Evolutionary conservation across 305 asterid species (phyloP), one percentile per base, ranked within the genome.

Genomic region (Solanum hybrid): DNA sequence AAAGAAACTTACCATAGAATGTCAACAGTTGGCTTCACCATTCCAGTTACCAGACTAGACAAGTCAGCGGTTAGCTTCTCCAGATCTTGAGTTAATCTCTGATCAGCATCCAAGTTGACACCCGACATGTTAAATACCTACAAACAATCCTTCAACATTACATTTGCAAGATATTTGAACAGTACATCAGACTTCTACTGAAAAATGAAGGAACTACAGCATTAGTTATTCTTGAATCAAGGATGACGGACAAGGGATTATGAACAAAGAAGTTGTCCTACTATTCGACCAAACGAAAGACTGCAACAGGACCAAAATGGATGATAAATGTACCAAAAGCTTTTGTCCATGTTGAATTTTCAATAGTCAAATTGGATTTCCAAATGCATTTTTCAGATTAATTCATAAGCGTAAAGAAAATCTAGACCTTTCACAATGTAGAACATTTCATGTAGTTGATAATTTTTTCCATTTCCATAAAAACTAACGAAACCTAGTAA

Each of bases 21-120:
- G 95, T 97, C 99, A 34, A 97, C 99, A 34, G 98, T 95, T 88
- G 99, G 99, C 91, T 97, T 97, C 89, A 97, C 99, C 99, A 97
- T 97, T 92, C 99, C 99, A 91, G 99, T 97, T 82, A 97, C 99
- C 94, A 97, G 93, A 86, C 99, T 97, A 90, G 99, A 97, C 92
- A 97, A 93, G 90, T 97, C 99, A 38, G 96, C 86, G 15, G 98
- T 97, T 91, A 97, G 94, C 95, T 96, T 97, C 95, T 97, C 99
- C 94, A 97, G 93, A 95, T 97, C 98, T 91, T 95, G 99, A 36
- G 99, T 97, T 91, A 97, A 92, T 92, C 99, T 95, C 94, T 97
- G 99, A 90, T 97, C 99, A 85, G 98, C 99, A 89, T 97, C 99
- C 89, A 97, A 93, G 89, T 91, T 94, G 91, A 76, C 90, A 86